Base-by-base conservation (phyloP, 2,329 filamentous ascomycete species). In the Xylariaceae sp. region DNA sequence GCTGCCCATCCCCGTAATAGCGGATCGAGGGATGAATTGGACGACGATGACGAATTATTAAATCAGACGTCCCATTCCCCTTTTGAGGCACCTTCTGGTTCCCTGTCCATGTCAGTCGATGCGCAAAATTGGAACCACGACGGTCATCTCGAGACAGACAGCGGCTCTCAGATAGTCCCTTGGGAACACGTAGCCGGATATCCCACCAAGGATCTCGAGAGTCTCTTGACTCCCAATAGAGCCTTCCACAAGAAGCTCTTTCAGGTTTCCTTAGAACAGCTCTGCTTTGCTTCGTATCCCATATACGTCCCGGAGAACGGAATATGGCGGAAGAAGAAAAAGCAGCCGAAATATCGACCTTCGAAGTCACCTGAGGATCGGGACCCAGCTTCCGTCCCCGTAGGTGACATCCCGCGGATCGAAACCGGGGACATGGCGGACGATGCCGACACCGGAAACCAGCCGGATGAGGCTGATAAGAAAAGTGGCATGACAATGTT, bases 401-500 rank as follows among this genome's bases (percentile, higher is more conserved):
- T 50, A 14, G 50, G 58, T 48, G 67, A 70, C 12, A 57, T 59
- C 20, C 54, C 62, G 23, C 66, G 66, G 43, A 62, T 62, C 32
- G 69, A 70, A 45, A 62, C 52, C 2, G 65, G 53, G 20, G 68
- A 70, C 50, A 65, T 65, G 59, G 65, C 64, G 3, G 71, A 71
- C 42, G 68, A 69, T n/a, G 62, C 59, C n/a, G 71, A 57, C n/a
- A 74, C 68, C 48, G 72, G 68, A 9, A 74, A 73, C 14, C 62
- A 41, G 2, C 57, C 60, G 29, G 63, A 70, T 45, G 77, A 79
- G 56, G 73, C 79, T 41, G 80, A 88, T 59, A 87, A 90, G 70
- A 79, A 79, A 64, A 85, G 82, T 62, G 84, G 85, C 45, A 93
- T 98, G 90, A 92, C 88, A 60, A 98, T 98, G 93, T 99, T 99